These are phyloP conservation scores for Fusarium stilboides DNA, from an alignment of 2,329 filamentous ascomycete genomes.

Conservation along the genomic window DNA sequence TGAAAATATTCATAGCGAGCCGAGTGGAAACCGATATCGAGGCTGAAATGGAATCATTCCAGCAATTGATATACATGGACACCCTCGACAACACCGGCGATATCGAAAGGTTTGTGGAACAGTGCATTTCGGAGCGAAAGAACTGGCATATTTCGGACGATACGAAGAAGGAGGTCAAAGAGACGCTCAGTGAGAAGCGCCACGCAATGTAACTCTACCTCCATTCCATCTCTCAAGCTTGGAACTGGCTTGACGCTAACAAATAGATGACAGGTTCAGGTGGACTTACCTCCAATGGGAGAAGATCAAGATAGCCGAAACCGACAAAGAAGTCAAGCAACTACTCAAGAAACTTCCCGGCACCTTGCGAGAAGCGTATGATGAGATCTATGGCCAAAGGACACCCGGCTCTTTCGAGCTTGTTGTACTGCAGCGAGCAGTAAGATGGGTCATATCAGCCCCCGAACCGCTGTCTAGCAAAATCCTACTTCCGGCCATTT, in stretches of 20 bases:
- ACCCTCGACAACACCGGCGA: conserved; percentile 4
- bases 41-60: background rate
- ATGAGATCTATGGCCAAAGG: background rate
- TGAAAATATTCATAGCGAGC: conserved; percentile 10
- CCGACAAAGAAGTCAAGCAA: background rate
- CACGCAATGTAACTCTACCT: conserved; percentile 1
- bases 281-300: conserved; percentile 13
- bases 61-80: background rate
- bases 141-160: background rate
- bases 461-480: background rate
- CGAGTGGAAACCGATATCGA: background rate
- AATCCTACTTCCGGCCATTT: background rate
- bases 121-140: background rate
- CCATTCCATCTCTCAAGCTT: background rate
- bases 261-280: conserved; percentile 14
- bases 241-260: background rate
- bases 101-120: conserved; percentile 3
- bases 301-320: background rate
- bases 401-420: background rate
- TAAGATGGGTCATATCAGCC: conserved; percentile 9
- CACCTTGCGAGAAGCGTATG: background rate
- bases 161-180: background rate
- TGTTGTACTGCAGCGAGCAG: conserved; percentile 6
- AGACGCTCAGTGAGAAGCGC: background rate
- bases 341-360: conserved; percentile 3